Evolutionary conservation across 208 protist genomes (phyloP).

Genomic region (Crithidia thermophila): DNA sequence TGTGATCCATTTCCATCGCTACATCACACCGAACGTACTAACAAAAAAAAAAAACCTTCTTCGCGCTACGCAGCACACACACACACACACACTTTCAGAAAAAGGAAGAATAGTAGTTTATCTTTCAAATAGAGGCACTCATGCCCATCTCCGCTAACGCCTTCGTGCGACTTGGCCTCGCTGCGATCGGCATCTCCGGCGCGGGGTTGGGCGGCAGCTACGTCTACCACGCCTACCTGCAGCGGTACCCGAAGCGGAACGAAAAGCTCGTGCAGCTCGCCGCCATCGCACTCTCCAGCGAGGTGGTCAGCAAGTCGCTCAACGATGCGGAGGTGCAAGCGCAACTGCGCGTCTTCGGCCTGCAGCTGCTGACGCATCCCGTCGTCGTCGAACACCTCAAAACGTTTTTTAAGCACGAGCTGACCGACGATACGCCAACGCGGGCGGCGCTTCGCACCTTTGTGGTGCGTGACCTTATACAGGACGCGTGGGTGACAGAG

Average conservation of each 20-base stretch:
- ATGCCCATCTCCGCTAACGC: conserved; percentile 29
- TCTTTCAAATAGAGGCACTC: not conserved
- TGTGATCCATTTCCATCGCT: too few species aligned
- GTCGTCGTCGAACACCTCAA: conserved; percentile 53
- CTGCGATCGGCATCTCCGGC: conserved; percentile 53
- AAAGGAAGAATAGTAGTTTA: not conserved
- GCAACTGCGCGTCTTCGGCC: conserved; percentile 53
- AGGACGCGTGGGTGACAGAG: conserved; percentile 83
- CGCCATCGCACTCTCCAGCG: conserved; percentile 74
- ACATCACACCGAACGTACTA: conserved; percentile 14
- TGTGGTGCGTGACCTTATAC: conserved; percentile 70
- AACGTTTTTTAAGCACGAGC: conserved; percentile 52
- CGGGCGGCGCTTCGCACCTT: conserved; percentile 61
- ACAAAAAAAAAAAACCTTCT: conserved; percentile 4
- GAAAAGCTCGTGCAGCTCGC: conserved; percentile 70
- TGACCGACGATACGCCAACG: conserved; percentile 57
- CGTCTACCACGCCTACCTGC: conserved; percentile 43
- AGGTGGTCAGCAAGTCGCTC: conserved; percentile 60
- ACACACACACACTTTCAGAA: not conserved
- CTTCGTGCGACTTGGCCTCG: conserved; percentile 40
- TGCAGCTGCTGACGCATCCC: conserved; percentile 61
- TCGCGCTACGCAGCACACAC: not conserved
- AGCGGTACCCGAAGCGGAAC: conserved; percentile 32
- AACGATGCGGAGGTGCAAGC: conserved; percentile 57
- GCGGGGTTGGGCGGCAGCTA: conserved; percentile 41